Base-by-base conservation (phyloP, 2,329 filamentous ascomycete genomes). In the Plenodomus tracheiphilus region DNA sequence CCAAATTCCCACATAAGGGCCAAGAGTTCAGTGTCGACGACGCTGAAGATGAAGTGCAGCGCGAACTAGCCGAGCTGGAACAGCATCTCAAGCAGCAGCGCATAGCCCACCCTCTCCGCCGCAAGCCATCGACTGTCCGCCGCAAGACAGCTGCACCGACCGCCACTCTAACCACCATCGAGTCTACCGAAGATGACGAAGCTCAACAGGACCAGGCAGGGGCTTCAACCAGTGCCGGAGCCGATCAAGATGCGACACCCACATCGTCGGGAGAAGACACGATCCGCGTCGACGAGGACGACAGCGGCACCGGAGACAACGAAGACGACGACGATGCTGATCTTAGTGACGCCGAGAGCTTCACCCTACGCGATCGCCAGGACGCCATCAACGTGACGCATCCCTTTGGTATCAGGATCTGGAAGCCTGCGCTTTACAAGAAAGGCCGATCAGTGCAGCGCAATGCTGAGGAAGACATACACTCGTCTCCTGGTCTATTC, bases 361-460 rank as follows among this genome's bases (percentile, higher is more conserved):
- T 99, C 71, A 99, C 94, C 0, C 82, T 99, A 62, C 96, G 95
- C 72, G 94, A 99, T 72, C 85, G 94, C 47, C 94, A 99, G 74
- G 86, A 96, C 70, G 94, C 94, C 58, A 99, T 99, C 79, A 99
- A 99, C 75, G 88, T 96, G 72, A 99, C 94, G 0, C 94, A 99
- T 79, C 94, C 94, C 0, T 99, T 99, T 65, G 94, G 94, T 79
- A 97, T 99, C 69, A 86, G 95, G 70, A 90, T 99, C 56, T 99
- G 94, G 94, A 99, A 99, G 74, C 94, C 94, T 37, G 95, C 94
- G 1, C 74, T 99, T 55, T 99, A 99, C 81, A 99, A 99, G 76
- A 99, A 99, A 74, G 87, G 88, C 63, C 86, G 94, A 47, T 99
- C 94, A 1, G 95, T 99, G 32, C 91, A 97, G 71, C 94, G 95